Evolutionary conservation across 257 asterid genomes (phyloP), one percentile per base, ranked within the genome.

Genomic region (Nicotiana undulata): DNA sequence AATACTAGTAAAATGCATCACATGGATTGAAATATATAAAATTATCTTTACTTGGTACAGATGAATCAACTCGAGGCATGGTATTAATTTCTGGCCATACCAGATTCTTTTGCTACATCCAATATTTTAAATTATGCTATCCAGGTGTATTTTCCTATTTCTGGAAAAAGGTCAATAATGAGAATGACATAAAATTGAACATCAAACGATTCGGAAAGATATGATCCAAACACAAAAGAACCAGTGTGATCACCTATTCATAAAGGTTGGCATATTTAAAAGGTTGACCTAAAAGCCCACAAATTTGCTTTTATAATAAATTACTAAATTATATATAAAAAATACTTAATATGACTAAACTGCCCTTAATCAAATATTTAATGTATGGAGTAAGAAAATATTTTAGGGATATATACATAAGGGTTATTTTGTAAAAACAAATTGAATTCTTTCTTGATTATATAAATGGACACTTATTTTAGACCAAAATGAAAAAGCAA

Each of bases 121-220:
- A 59, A 13, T 49, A 76, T 12, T 12, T 29, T 51, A 55, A 55
- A 55, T 61, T 60, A 31, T 55, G 44, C n/a, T 28, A 20, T 56
- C 31, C 68, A 10, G 34, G 37, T 55, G 13, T 7, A 32, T 70
- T 81, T 81, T 44, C 13, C 20, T 60, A 55, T 44, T 40, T 70
- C 22, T 70, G n/a, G 56, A 12, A 44, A 26, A 4, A 44, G 13
- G 5, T n/a, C 9, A 16, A 68, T 18, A n/a, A 49, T 3, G 34
- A 65, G 44, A 80, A 65, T 29, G 52, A 29, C 32, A 32, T 63
- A 63, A 46, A 63, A 3, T 34, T 28, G 60, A 63, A 44, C 77
- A 70, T 70, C 37, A 70, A 72, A 72, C 60, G 78, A 72, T 72
- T 72, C 40, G 16, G 6, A 72, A 72, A 72, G 78, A 46, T 46